A percentile compares a stretch with the other conserved stretches of the same genome.
Conservation (phyloP, 2,329 filamentous ascomycete species). For the Didymella glomerata region DNA sequence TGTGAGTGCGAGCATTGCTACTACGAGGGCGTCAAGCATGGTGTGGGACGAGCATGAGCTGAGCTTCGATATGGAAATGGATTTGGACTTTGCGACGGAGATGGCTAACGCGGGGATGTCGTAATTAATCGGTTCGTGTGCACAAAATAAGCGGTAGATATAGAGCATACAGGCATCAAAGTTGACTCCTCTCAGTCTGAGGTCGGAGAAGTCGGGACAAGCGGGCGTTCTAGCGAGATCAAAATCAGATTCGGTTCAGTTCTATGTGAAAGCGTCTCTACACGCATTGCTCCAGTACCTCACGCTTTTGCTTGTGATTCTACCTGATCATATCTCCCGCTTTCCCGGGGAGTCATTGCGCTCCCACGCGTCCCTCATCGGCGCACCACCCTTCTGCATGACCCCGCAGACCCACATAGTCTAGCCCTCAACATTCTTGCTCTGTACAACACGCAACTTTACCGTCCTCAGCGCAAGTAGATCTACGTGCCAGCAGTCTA, state of each 20-base stretch:
- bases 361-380: not conserved
- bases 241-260: not conserved
- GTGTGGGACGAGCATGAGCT: constrained; percentile 45
- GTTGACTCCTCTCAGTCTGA: not conserved
- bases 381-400: not conserved
- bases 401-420: constrained; percentile 2
- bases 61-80: constrained; percentile 46
- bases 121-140: not conserved
- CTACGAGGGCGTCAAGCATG: constrained; percentile 19
- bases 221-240: not conserved
- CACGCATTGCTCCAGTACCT: not conserved
- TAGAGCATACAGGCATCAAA: not conserved
- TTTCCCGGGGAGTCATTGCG: not conserved
- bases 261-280: not conserved
- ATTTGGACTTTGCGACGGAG: constrained; percentile 31
- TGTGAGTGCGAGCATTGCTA: constrained; percentile 9
- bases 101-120: constrained; percentile 16
- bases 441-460: not conserved
- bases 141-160: not conserved
- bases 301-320: not conserved
- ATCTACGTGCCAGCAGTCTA: too few species aligned
- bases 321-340: too few species aligned
- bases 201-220: not conserved
- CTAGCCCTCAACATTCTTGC: not conserved
- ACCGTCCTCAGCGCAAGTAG: not conserved